phyloP scores from a whole-genome alignment of 257 asterid species.

The Solanum infundibuliforme region DNA sequence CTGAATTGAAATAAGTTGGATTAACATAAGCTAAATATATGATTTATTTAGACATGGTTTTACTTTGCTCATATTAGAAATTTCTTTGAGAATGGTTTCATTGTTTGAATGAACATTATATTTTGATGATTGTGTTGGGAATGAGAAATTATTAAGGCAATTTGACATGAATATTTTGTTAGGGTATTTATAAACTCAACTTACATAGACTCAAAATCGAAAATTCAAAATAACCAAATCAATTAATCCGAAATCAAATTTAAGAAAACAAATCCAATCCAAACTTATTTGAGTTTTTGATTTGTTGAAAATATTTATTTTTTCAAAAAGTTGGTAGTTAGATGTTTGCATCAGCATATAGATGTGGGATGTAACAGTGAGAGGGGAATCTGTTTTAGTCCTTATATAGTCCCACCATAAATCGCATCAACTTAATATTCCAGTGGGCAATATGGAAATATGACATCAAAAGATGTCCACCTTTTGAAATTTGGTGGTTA shows the following conservation, averaged over 20 bases:
- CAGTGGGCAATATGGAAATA: background rate
- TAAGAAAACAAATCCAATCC: background rate
- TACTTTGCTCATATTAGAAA: background rate
- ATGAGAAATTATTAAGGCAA: background rate
- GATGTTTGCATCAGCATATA: background rate
- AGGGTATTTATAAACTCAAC: background rate
- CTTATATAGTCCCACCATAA: background rate
- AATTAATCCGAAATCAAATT: background rate
- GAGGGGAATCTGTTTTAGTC: background rate
- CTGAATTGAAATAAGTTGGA: background rate
- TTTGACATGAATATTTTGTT: background rate
- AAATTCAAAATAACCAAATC: background rate
- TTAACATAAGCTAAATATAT: background rate
- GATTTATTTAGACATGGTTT: background rate
- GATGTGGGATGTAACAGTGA: background rate
- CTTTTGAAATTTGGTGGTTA: background rate
- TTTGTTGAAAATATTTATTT: background rate
- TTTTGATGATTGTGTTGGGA: background rate
- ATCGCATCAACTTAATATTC: background rate
- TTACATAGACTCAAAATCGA: background rate
- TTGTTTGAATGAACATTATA: background rate
- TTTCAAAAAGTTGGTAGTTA: background rate
- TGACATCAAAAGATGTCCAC: background rate
- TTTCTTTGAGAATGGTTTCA: background rate
- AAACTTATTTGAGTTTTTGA: background rate